phyloP scores from a whole-genome alignment of 2,329 filamentous ascomycete species.

The Pyrenophora graminea region DNA sequence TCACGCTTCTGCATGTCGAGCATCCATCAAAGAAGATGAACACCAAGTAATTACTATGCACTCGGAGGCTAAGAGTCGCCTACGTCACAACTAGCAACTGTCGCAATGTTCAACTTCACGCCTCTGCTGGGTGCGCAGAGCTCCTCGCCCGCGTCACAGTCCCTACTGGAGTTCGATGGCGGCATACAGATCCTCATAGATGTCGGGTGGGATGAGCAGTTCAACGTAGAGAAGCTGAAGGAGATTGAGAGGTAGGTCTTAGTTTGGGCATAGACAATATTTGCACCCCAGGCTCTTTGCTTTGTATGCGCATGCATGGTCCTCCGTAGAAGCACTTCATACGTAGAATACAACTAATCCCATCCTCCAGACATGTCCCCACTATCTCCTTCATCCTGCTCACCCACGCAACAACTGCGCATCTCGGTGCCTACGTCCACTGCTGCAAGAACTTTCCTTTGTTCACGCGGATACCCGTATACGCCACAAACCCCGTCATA shows the following conservation, averaged over 20 bases:
- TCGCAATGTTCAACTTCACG: constrained; percentile 90
- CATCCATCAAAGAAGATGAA: constrained; percentile 6
- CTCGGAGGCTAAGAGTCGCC: constrained; percentile 2
- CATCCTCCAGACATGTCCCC: constrained; percentile 71
- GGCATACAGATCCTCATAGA: constrained; percentile 95
- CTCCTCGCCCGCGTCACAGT: constrained; percentile 84
- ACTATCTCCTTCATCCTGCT: constrained; percentile 92
- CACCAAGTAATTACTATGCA: constrained; percentile 12
- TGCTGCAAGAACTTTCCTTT: constrained; percentile 95
- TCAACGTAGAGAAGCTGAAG: constrained; percentile 78
- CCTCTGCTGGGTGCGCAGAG: constrained; percentile 90
- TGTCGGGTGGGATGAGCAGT: constrained; percentile 93
- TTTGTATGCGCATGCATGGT: constrained; percentile 5
- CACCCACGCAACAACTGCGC: constrained; percentile 88
- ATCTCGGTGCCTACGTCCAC: constrained; percentile 91
- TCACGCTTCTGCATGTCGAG: constrained; percentile 4
- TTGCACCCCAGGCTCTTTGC: not conserved
- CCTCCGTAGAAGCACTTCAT: constrained; percentile 13
- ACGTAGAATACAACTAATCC: constrained; percentile 23
- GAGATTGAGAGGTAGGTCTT: constrained; percentile 80
- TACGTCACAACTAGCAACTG: constrained; percentile 2
- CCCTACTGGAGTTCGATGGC: constrained; percentile 94
- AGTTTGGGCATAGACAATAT: not conserved
- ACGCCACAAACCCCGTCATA: constrained; percentile 91
- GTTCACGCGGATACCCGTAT: constrained; percentile 90